These are phyloP conservation scores for Amoebophrya sp. DNA, from an alignment of 169 alveolate species.

Conservation along the genomic window DNA sequence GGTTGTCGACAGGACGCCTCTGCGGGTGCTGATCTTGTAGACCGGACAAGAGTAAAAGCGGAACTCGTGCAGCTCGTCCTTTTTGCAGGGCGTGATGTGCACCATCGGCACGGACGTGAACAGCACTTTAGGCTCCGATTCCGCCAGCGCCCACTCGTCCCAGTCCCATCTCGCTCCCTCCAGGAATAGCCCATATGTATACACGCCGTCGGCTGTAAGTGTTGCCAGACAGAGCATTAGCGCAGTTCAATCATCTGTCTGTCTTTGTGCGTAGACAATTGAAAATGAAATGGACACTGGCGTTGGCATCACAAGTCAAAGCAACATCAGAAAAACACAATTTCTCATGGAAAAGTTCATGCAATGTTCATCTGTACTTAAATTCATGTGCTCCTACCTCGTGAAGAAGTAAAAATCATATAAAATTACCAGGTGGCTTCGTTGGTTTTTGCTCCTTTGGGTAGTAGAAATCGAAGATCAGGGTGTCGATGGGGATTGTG, in stretches of 20 bases:
- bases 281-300: too few relatives aligned
- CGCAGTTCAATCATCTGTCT: too few relatives aligned
- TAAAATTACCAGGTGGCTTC: not conserved
- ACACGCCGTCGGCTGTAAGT: not conserved
- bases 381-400: too few relatives aligned
- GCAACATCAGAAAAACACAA: too few relatives aligned
- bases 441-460: conserved; percentile 25
- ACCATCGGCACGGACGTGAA: not conserved
- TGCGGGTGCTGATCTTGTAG: conserved; percentile 72
- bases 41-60: conserved; percentile 58
- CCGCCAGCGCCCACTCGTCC: not conserved
- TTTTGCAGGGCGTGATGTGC: not conserved
- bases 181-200: not conserved
- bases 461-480: conserved; percentile 60
- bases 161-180: not conserved
- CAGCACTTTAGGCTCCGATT: not conserved
- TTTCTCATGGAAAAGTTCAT: too few relatives aligned
- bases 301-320: too few relatives aligned
- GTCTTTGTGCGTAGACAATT: too few relatives aligned
- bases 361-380: too few relatives aligned
- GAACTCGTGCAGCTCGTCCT: not conserved
- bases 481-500: conserved; percentile 66
- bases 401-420: too few relatives aligned
- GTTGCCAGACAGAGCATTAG: too few relatives aligned
- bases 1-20: conserved; percentile 77